Evolutionary conservation across 495 filamentous ascomycete genomes (phyloP), one percentile per base, ranked within the genome.

Genomic region (Aspergillus hancockii): DNA sequence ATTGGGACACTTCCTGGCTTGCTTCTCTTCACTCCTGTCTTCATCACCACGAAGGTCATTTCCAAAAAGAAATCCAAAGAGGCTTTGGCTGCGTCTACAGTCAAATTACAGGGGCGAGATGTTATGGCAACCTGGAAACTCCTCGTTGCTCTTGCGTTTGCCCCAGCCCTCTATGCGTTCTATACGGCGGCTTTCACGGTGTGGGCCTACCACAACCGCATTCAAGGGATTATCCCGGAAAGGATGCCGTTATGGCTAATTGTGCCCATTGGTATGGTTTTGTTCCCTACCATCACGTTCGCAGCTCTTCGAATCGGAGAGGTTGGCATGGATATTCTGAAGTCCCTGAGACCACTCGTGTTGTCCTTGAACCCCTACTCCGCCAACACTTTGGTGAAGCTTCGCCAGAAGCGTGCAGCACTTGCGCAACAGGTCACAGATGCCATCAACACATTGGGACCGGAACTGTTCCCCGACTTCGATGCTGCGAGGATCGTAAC

Each of bases 51-150:
- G 22, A 97, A 97, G 68, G 72, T 89, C 55, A 93, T 97, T 61
- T 96, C 91, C n/a, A 87, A 85, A 54, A 89, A 86, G 63, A 99
- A 99, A 75, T 91, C 93, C 0, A 86, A 84, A 61, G 89, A 94
- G 71, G 94, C 94, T 0, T 83, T 99, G 25, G 93, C 93, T 4
- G 92, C 88, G 21, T 97, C 92, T 10, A 90, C 88, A 2, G 94
- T 99, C 61, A 99, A 99, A 69, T 83, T 99, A 28, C 88, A 95
- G 69, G 94, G 90, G 18, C 84, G 87, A 34, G 94, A 99, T 71
- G 94, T 99, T 23, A 93, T 99, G 80, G 94, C 94, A 0, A 98
- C 94, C 0, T 99, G 94, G 94, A 99, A 99, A 71, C 82, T 99
- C 13, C 86, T 99, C 9, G 93, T 98, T 23, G 85, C 93, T 31